Percentiles rank a stretch among this genome's conserved stretches.
These are phyloP conservation scores for Rhododendron mucronatum DNA, from an alignment of 148 eudicot species.

Conservation along the genomic window DNA sequence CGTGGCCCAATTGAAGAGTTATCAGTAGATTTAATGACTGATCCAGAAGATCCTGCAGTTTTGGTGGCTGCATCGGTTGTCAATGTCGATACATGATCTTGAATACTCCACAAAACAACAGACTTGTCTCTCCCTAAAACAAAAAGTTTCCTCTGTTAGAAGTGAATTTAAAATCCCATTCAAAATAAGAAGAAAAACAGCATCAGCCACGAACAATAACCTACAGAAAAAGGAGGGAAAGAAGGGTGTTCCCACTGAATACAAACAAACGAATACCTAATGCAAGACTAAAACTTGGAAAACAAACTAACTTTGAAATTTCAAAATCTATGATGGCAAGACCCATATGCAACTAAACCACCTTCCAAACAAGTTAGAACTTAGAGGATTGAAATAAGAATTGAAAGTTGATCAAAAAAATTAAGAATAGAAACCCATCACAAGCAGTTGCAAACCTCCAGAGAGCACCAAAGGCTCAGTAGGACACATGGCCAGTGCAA, in stretches of 20 bases:
- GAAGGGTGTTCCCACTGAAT: neutral
- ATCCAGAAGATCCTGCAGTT: slow-evolving; percentile 46
- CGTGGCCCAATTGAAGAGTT: slow-evolving; percentile 79
- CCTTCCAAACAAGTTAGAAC: neutral
- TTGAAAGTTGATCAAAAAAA: neutral
- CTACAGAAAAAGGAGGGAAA: neutral
- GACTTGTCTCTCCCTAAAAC: slow-evolving; percentile 75
- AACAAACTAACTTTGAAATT: neutral
- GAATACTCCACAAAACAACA: slow-evolving; percentile 95
- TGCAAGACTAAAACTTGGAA: neutral
- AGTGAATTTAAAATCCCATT: neutral
- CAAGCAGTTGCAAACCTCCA: slow-evolving; percentile 56
- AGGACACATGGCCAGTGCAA: slow-evolving; percentile 91
- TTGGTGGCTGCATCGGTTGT: slow-evolving; percentile 55
- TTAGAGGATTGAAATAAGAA: slow-evolving; percentile 1
- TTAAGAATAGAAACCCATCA: neutral
- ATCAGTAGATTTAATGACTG: slow-evolving; percentile 64
- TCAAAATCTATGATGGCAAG: neutral
- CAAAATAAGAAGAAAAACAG: neutral
- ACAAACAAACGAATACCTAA: neutral
- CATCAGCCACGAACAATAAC: neutral
- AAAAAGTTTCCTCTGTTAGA: neutral
- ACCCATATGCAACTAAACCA: slow-evolving; percentile 1
- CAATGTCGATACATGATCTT: slow-evolving; percentile 76
- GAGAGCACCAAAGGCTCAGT: slow-evolving; percentile 91